Conservation (phyloP, 495 filamentous ascomycete species). For the Penicillium maclennaniae region DNA sequence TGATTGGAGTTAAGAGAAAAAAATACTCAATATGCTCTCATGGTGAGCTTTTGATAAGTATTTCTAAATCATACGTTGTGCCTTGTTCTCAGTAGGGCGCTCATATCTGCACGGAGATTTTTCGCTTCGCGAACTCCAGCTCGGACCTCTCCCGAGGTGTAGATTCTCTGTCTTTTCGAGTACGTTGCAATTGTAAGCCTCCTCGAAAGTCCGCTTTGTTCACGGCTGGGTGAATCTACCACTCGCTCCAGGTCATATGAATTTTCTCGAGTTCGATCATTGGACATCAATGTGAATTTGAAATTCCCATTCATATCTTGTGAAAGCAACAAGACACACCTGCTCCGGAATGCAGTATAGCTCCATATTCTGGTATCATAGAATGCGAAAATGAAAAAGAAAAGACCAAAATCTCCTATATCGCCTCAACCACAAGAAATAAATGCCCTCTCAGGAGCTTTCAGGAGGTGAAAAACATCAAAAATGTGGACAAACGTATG, state of each 20-base stretch:
- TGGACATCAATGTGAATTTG: background rate
- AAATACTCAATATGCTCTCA: background rate
- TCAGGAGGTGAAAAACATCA: background rate
- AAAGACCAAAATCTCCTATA: background rate
- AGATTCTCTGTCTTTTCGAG: background rate
- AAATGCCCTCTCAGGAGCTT: background rate
- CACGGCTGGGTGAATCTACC: background rate
- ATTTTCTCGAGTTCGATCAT: too few species aligned
- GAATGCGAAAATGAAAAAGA: background rate
- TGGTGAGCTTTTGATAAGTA: background rate
- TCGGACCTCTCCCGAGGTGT: background rate
- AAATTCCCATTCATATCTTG: background rate
- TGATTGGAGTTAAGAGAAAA: too few species aligned
- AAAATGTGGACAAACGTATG: background rate
- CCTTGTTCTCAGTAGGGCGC: background rate
- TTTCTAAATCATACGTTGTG: background rate
- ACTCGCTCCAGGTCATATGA: too few species aligned
- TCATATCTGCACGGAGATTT: background rate
- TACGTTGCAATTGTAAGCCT: too few species aligned
- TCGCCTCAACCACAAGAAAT: background rate
- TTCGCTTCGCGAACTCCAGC: background rate
- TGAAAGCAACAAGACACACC: background rate
- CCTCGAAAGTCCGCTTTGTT: background rate
- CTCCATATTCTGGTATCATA: constrained; percentile 10
- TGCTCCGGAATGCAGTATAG: background rate